A percentile compares a stretch with the other conserved stretches of the same genome.
phyloP scores from a whole-genome alignment of 1,139 yeast species.

The Nakaseomyces uthaithaninus region DNA sequence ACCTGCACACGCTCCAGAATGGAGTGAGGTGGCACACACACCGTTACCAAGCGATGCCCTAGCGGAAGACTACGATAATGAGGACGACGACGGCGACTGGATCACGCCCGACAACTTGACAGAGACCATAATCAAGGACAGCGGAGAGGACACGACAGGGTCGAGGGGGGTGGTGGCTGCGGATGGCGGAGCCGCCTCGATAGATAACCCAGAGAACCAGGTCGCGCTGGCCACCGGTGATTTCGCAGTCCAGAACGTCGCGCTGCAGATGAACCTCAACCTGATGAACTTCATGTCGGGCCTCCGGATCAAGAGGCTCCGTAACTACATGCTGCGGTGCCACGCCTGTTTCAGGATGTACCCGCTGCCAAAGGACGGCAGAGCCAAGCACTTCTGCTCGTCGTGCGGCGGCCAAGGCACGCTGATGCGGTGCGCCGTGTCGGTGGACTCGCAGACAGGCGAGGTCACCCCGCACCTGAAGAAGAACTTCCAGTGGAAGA shows the following conservation, averaged over 20 bases:
- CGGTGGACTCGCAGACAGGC: slow-evolving; percentile 73
- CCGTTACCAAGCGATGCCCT: slow-evolving; percentile 58
- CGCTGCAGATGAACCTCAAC: slow-evolving; percentile 82
- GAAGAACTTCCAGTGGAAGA: slow-evolving; percentile 89
- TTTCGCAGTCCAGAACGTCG: slow-evolving; percentile 94
- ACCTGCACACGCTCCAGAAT: slow-evolving; percentile 11
- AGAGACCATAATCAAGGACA: slow-evolving; percentile 60
- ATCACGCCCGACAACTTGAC: slow-evolving; percentile 80
- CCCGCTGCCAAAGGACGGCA: slow-evolving; percentile 69
- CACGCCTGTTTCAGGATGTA: slow-evolving; percentile 88
- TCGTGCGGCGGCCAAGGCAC: slow-evolving; percentile 87
- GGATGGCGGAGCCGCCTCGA: slow-evolving; percentile 18
- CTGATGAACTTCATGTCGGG: slow-evolving; percentile 84
- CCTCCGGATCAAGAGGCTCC: slow-evolving; percentile 69
- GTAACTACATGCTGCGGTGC: slow-evolving; percentile 91
- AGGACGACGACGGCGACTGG: slow-evolving; percentile 88
- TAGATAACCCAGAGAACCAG: slow-evolving; percentile 36
- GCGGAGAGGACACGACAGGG: slow-evolving; percentile 42
- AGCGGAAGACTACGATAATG: slow-evolving; percentile 45
- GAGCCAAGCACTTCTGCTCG: slow-evolving; percentile 86
- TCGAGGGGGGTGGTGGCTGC: slow-evolving; percentile 24
- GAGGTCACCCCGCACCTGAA: slow-evolving; percentile 83
- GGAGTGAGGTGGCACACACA: slow-evolving; percentile 36
- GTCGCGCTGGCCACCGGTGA: slow-evolving; percentile 92
- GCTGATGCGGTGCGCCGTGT: slow-evolving; percentile 79